A percentile compares a stretch with the other conserved stretches of the same genome.
phyloP scores from a whole-genome alignment of 257 asterid species.

The Solanum arcanum region DNA sequence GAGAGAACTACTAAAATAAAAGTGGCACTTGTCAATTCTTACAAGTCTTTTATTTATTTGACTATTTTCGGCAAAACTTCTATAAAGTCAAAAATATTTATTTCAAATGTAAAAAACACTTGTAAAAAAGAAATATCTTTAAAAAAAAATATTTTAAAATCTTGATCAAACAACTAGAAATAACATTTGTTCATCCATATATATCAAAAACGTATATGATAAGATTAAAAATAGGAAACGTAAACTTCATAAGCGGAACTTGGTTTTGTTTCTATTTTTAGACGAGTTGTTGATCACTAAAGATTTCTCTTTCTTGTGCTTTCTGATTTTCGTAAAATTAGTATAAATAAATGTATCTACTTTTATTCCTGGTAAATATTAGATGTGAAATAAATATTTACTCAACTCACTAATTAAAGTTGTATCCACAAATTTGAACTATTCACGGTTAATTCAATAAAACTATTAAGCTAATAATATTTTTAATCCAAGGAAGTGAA shows the following conservation, averaged over 20 bases:
- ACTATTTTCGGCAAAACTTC: background rate
- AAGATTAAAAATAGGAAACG: background rate
- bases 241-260: background rate
- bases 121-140: too few relatives aligned
- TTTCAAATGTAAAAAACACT: too few relatives aligned
- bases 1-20: background rate
- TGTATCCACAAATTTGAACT: background rate
- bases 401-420: background rate
- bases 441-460: background rate
- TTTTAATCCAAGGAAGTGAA: too few relatives aligned
- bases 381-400: too few relatives aligned
- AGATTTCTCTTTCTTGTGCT: too few relatives aligned
- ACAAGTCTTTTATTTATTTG: background rate
- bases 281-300: background rate
- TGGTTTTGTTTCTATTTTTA: background rate
- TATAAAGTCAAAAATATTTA: background rate
- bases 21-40: background rate
- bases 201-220: background rate
- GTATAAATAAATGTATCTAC: too few relatives aligned
- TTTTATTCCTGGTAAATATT: too few relatives aligned
- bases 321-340: too few relatives aligned
- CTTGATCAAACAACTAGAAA: background rate
- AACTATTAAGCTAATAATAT: background rate
- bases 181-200: background rate
- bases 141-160: rapidly evolving